Evolutionary conservation across 73 alveolate genomes (phyloP), one percentile per base, ranked within the genome.

Genomic region (Paramecium biaurelia): DNA sequence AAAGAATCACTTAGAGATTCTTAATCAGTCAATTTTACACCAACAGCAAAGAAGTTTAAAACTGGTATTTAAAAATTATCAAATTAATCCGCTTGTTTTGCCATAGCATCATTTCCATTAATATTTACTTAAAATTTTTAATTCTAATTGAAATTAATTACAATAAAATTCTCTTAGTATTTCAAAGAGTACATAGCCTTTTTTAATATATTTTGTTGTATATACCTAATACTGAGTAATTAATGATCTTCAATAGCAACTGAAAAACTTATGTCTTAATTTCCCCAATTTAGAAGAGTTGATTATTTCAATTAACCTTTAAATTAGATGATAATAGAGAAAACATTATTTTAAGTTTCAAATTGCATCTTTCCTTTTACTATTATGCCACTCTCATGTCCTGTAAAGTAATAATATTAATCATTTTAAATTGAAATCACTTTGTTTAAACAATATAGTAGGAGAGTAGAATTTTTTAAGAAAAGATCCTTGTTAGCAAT

Each of bases 391-490:
- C 76, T 43, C 14, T 79, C 76, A 30, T 42, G 11, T 2, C 90
- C 90, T 3, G 56, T 30, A 47, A 79, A 79, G 43, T 43, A 79
- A 47, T 79, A 79, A 47, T 79, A 79, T 23, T 26, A 2, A 43
- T 79, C 90, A 79, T 79, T 79, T 45, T 79, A 47, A 21, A 37
- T 47, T 4, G 42, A 43, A 10, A 79, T 34, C 7, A 79, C 90
- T 14, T 42, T 43, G 23, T 45, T 45, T 45, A 79, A 47, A 34
- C 90, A 79, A 79, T 18, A 30, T 10, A 79, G 28, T 18, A 79
- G 15, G 14, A 79, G 72, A 24, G 70, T 43, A 42, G 56, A 79
- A 45, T 79, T 79, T 38, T 79, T 38, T 21, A 43, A 8, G 47
- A 43, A 79, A 24, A 79, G 45, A 26, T 47, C 74, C 6, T 79